phyloP scores from a whole-genome alignment of 2,329 filamentous ascomycete genomes.

The Botrytis fragariae region DNA sequence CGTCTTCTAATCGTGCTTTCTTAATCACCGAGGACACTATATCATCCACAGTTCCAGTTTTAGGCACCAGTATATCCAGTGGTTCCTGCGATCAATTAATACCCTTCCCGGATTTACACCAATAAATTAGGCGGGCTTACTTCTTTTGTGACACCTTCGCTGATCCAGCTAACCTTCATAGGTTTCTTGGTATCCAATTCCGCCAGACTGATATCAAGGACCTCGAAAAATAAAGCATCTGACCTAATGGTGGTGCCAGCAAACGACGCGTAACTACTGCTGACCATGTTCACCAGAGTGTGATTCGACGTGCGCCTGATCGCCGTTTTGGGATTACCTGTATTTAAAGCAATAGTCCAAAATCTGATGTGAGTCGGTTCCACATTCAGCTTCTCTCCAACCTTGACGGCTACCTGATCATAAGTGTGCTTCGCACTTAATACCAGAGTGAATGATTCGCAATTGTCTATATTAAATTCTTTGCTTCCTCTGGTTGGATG shows the following conservation, averaged over 20 bases:
- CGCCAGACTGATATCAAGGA: constrained; percentile 88
- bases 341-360: constrained; percentile 76
- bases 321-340: constrained; percentile 71
- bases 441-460: constrained; percentile 69
- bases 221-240: constrained; percentile 86
- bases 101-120: constrained; percentile 24
- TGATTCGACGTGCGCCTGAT: constrained; percentile 68
- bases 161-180: constrained; percentile 79
- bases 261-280: constrained; percentile 69
- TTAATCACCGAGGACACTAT: constrained; percentile 73
- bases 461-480: constrained; percentile 44
- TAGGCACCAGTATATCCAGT: constrained; percentile 81
- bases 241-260: constrained; percentile 66
- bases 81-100: constrained; percentile 56
- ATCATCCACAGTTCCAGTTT: constrained; percentile 78
- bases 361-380: constrained; percentile 88
- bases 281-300: constrained; percentile 76
- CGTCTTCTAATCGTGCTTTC: constrained; percentile 76
- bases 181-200: constrained; percentile 92
- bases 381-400: constrained; percentile 72
- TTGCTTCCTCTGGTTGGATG: constrained; percentile 54
- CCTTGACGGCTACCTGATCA: constrained; percentile 79
- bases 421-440: constrained; percentile 89
- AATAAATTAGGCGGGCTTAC: constrained; percentile 46
- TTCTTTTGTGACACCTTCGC: constrained; percentile 89